Evolutionary conservation across 1,284 basidiomycete species (phyloP).

Genomic region (Leccinum griseonigrum): DNA sequence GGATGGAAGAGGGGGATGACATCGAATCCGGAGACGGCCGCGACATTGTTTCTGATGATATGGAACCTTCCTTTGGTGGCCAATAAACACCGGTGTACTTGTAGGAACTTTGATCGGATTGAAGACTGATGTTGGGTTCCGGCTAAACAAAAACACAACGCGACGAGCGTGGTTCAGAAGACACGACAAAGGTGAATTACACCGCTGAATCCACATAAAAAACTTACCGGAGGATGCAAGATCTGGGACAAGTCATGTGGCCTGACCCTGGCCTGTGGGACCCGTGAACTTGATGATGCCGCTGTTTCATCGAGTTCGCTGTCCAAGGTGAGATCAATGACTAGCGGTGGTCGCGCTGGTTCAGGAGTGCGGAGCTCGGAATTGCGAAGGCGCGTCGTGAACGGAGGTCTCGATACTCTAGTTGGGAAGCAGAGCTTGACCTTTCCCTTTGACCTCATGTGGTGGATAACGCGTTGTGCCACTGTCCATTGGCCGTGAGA

Average conservation of each 20-base stretch:
- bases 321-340: constrained; percentile 27
- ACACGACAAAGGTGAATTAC: background rate
- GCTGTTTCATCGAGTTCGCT: constrained; percentile 6
- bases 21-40: background rate
- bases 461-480: constrained; percentile 26
- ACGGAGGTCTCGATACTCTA: constrained; percentile 18
- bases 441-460: constrained; percentile 31
- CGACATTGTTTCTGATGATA: background rate
- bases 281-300: background rate
- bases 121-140: background rate
- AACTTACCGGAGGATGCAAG: constrained; percentile 14
- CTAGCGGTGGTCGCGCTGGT: constrained; percentile 3
- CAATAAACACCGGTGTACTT: background rate
- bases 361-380: constrained; percentile 5
- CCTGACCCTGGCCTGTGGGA: background rate
- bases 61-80: constrained; percentile 1
- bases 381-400: constrained; percentile 21
- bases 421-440: constrained; percentile 22
- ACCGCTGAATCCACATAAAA: background rate
- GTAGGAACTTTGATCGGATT: constrained; percentile 2
- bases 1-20: background rate
- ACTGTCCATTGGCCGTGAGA: constrained; percentile 22
- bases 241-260: background rate
- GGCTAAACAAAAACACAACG: constrained; percentile 13
- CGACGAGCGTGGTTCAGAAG: background rate